Evolutionary conservation across 2,329 filamentous ascomycete species (phyloP), one percentile per base, ranked within the genome.

Genomic region (Alternaria sp.): DNA sequence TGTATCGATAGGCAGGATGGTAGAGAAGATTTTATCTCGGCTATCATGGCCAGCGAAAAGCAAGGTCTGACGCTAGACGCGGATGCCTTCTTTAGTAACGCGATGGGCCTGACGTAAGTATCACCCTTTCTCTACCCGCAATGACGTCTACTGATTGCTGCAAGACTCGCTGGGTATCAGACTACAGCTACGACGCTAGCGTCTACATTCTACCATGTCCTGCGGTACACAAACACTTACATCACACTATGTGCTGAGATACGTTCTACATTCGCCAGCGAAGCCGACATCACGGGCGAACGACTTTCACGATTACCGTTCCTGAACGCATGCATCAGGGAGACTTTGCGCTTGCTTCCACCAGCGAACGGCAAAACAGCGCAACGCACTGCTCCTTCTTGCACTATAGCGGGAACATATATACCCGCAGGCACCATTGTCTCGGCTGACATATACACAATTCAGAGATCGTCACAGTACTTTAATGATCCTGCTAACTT

Each of bases 271-370:
- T 53, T 53, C 36, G 11, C n/a, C 25, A 30, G 32, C 9, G 50
- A 53, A 53, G 50, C 22, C 38, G 50, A 53, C n/a, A 53, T 53
- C 16, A 43, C 50, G 20, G 50, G 50, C 12, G 50, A 53, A 43
- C 25, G 50, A 12, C 50, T 53, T 43, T 12, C 38, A 53, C 50
- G 50, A 20, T 12, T 53, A 40, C 50, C 50, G 27, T 43, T 53
- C 12, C 11, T 53, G 10, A 43, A 53, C 11, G 50, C 50, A n/a
- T 53, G 50, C 36, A 53, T 53, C 27, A 38, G 50, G 38, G 50
- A 53, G 50, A 53, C 50, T 20, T 53, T 53, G 27, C 50, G 50
- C 36, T 53, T 53, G 50, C 50, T 53, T 7, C 50, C 50, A 28
- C 50, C 50, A 5, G 50, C 50, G 30, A 53, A 53, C 10, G 36